These are phyloP conservation scores for Lasiodiplodia gonubiensis DNA, from an alignment of 2,329 filamentous ascomycete genomes.

Conservation along the genomic window DNA sequence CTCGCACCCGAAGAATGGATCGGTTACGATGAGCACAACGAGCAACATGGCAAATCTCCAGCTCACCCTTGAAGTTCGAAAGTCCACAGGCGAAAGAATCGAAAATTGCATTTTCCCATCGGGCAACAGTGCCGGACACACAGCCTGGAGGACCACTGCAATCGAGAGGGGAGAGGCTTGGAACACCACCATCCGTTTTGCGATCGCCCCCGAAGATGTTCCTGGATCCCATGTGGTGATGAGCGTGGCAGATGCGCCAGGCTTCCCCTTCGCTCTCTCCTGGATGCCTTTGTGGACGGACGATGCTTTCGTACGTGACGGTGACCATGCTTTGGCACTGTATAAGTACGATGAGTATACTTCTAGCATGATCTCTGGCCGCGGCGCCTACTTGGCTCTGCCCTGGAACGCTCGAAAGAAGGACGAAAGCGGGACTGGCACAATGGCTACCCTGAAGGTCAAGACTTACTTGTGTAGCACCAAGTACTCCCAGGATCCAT, in stretches of 20 bases:
- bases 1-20: slow-evolving; percentile 77
- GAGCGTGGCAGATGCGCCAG: slow-evolving; percentile 84
- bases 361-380: slow-evolving; percentile 72
- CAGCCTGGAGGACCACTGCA: slow-evolving; percentile 86
- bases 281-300: slow-evolving; percentile 95
- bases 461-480: slow-evolving; percentile 94
- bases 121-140: slow-evolving; percentile 78
- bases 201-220: slow-evolving; percentile 79
- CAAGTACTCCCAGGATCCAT: slow-evolving; percentile 88
- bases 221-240: slow-evolving; percentile 84
- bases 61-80: slow-evolving; percentile 85
- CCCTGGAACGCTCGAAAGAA: slow-evolving; percentile 80
- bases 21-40: slow-evolving; percentile 71
- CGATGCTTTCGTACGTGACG: slow-evolving; percentile 87
- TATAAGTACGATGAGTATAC: slow-evolving; percentile 94
- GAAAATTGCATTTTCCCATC: slow-evolving; percentile 87
- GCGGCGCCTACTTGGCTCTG: slow-evolving; percentile 83
- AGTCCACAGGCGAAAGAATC: slow-evolving; percentile 77
- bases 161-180: slow-evolving; percentile 80
- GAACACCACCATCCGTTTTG: slow-evolving; percentile 86
- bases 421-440: slow-evolving; percentile 75
- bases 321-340: slow-evolving; percentile 77
- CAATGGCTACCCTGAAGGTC: slow-evolving; percentile 77
- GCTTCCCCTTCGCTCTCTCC: slow-evolving; percentile 86
- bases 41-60: slow-evolving; percentile 78